Evolutionary conservation across 2,329 filamentous ascomycete species (phyloP).

Genomic region (Calonectria hawksworthii): DNA sequence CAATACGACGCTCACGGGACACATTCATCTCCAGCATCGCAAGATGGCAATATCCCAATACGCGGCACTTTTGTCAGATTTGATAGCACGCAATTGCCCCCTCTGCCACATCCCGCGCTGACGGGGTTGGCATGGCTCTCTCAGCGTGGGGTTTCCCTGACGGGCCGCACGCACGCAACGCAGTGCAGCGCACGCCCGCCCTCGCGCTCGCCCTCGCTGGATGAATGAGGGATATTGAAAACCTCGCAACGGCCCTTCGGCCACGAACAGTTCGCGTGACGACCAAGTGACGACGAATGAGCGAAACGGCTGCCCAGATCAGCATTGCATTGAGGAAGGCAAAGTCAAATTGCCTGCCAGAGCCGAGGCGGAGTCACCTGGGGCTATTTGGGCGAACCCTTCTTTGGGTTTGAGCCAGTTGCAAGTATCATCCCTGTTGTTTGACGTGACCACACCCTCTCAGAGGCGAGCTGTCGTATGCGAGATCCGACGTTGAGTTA

Average conservation of each 20-base stretch:
- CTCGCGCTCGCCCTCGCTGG: background rate
- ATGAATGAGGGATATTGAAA: conserved; percentile 24
- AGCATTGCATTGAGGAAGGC: background rate
- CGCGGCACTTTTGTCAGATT: conserved; percentile 13
- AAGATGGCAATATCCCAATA: conserved; percentile 6
- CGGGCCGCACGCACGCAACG: conserved; percentile 30
- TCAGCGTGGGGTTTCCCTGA: conserved; percentile 36
- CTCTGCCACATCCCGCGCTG: conserved; percentile 37
- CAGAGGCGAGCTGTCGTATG: conserved; percentile 4
- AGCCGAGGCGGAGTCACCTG: background rate
- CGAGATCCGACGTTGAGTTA: conserved; percentile 19
- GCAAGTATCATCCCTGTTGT: conserved; percentile 13
- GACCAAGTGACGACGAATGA: conserved; percentile 18
- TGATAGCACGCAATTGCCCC: conserved; percentile 34
- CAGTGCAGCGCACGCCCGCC: background rate
- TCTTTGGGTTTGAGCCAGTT: conserved; percentile 8
- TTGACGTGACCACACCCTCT: conserved; percentile 14
- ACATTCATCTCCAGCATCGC: conserved; percentile 4
- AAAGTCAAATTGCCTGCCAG: conserved; percentile 7
- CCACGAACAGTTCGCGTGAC: conserved; percentile 19
- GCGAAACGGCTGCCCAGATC: conserved; percentile 5
- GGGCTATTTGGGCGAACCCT: background rate
- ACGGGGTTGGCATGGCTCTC: conserved; percentile 30
- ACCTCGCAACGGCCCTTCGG: conserved; percentile 8
- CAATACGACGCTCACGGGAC: conserved; percentile 5